These are phyloP conservation scores for Trichomonas tenax DNA, from an alignment of 208 protist genomes.

Conservation along the genomic window DNA sequence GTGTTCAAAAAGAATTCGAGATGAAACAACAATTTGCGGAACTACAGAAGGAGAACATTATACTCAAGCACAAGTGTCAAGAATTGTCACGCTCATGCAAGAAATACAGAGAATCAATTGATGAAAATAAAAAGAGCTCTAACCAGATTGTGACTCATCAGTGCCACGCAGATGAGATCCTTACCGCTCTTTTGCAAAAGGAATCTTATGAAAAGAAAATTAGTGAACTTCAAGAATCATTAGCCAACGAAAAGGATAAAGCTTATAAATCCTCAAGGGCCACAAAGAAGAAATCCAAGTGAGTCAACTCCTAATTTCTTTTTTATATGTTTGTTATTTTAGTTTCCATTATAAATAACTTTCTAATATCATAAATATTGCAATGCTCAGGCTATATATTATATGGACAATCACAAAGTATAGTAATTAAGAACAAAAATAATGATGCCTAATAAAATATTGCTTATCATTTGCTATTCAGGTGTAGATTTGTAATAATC, in stretches of 20 bases:
- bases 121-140: neutral
- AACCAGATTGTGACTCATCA: neutral
- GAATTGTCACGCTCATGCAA: neutral
- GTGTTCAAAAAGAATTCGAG: neutral
- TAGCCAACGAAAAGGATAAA: neutral
- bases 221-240: neutral
- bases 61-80: neutral
- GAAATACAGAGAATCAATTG: neutral
- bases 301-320: too few relatives aligned
- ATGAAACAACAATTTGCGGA: neutral
- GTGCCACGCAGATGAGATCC: neutral
- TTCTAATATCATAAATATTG: too few relatives aligned
- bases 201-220: neutral
- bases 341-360: too few relatives aligned
- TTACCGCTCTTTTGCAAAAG: neutral
- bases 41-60: neutral
- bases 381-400: too few relatives aligned
- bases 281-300: too few relatives aligned
- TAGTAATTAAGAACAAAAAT: too few relatives aligned
- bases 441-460: too few relatives aligned
- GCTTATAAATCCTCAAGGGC: too few relatives aligned
- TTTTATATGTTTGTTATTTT: too few relatives aligned
- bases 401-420: too few relatives aligned
- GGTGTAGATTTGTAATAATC: too few relatives aligned
- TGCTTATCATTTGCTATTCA: too few relatives aligned